A percentile compares a stretch with the other conserved stretches of the same genome.
phyloP scores from a whole-genome alignment of 1,284 basidiomycete species.

The Sphaerobolus stellatus region DNA sequence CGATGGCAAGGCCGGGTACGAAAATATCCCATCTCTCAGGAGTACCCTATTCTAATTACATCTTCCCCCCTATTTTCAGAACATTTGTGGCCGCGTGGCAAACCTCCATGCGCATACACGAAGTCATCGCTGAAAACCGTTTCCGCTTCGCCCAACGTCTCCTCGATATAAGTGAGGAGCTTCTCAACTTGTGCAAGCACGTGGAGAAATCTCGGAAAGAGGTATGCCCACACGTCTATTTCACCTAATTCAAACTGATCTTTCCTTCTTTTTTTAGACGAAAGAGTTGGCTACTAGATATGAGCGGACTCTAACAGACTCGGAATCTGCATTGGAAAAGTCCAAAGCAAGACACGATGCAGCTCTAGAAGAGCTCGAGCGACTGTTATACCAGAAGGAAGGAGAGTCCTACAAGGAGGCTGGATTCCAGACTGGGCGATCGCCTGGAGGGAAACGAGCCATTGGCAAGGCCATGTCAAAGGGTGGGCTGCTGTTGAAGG shows the following conservation, averaged over 20 bases:
- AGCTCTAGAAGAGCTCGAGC: constrained; percentile 92
- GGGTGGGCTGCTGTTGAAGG: constrained; percentile 87
- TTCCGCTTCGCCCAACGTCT: constrained; percentile 83
- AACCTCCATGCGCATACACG: constrained; percentile 83
- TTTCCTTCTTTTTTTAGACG: constrained; percentile 48
- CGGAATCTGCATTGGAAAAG: constrained; percentile 88
- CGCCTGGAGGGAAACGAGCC: constrained; percentile 68
- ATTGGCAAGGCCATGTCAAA: constrained; percentile 90
- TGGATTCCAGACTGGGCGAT: constrained; percentile 54
- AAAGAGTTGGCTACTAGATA: constrained; percentile 88
- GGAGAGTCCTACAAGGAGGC: constrained; percentile 87
- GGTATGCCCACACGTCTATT: constrained; percentile 43
- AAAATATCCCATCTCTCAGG: constrained; percentile 3
- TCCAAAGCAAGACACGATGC: constrained; percentile 84
- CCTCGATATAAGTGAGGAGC: constrained; percentile 94
- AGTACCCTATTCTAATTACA: not conserved
- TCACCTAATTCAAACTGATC: not conserved
- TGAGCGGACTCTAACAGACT: constrained; percentile 86
- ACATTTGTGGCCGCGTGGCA: constrained; percentile 91
- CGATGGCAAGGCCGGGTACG: constrained; percentile 93
- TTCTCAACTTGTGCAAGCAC: constrained; percentile 83
- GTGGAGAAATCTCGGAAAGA: constrained; percentile 92
- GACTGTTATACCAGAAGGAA: constrained; percentile 91
- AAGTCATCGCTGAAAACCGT: constrained; percentile 85
- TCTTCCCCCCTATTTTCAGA: constrained; percentile 41